Conservation (phyloP, 495 filamentous ascomycete genomes). For the Thozetella sp. region DNA sequence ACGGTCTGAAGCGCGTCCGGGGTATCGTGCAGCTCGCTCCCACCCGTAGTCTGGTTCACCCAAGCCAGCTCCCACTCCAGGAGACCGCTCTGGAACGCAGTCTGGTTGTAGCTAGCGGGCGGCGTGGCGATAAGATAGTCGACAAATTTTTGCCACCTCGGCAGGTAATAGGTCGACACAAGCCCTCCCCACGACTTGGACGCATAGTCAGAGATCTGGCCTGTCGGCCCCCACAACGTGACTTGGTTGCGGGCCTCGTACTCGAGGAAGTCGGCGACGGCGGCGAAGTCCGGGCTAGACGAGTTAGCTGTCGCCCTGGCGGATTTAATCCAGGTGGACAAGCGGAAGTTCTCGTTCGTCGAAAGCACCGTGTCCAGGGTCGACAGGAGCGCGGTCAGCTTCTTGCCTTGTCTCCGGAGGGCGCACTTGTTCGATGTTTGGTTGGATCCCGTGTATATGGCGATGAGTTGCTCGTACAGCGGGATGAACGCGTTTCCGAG, state of each 20-base stretch:
- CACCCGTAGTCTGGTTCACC: slow-evolving; percentile 30
- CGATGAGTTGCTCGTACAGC: slow-evolving; percentile 36
- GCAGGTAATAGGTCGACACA: slow-evolving; percentile 47
- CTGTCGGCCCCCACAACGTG: slow-evolving; percentile 53
- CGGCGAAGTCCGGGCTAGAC: slow-evolving; percentile 5
- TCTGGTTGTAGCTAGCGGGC: slow-evolving; percentile 29
- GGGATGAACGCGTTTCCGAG: slow-evolving; percentile 47
- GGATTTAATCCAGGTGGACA: slow-evolving; percentile 41
- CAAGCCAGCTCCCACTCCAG: slow-evolving; percentile 41
- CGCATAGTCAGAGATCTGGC: slow-evolving; percentile 53
- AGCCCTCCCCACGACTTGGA: slow-evolving; percentile 52
- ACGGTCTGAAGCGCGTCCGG: slow-evolving; percentile 17
- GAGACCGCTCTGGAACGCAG: slow-evolving; percentile 24
- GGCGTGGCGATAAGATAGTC: slow-evolving; percentile 40
- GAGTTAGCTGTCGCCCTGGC: slow-evolving; percentile 38
- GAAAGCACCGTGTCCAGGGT: slow-evolving; percentile 45
- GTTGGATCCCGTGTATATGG: slow-evolving; percentile 28
- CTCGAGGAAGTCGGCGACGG: slow-evolving; percentile 39
- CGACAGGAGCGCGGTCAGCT: slow-evolving; percentile 31
- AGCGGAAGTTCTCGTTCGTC: slow-evolving; percentile 44
- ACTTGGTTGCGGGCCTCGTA: slow-evolving; percentile 57
- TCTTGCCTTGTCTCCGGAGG: slow-evolving; percentile 23
- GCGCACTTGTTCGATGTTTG: slow-evolving; percentile 8
- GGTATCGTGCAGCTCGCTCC: slow-evolving; percentile 11
- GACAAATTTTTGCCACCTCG: slow-evolving; percentile 49